A percentile compares a stretch with the other conserved stretches of the same genome.
phyloP scores from a whole-genome alignment of 192 early-diverging fungal species.

The Coemansia sp. region DNA sequence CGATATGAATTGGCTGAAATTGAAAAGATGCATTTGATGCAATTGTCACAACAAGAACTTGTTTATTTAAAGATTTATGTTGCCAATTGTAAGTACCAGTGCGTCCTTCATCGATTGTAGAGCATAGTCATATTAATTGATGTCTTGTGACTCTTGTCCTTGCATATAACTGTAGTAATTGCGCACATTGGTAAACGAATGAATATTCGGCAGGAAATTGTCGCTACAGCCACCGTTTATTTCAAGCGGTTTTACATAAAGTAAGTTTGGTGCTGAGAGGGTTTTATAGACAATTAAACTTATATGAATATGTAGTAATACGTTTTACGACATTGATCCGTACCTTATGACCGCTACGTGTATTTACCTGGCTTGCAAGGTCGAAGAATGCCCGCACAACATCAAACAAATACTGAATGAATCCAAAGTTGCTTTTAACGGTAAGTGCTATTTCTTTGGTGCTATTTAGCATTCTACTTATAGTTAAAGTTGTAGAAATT shows the following conservation, averaged over 20 bases:
- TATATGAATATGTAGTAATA: conserved; percentile 59
- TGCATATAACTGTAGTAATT: conserved; percentile 59
- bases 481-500: conserved; percentile 15
- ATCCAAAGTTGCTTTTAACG: conserved; percentile 37
- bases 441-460: conserved; percentile 15
- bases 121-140: too few relatives aligned
- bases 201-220: conserved; percentile 73
- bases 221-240: conserved; percentile 81
- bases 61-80: conserved; percentile 39
- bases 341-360: conserved; percentile 76
- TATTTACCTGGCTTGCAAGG: conserved; percentile 85
- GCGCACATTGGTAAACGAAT: conserved; percentile 68
- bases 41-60: conserved; percentile 25
- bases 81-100: conserved; percentile 25
- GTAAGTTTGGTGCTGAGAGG: conserved; percentile 46
- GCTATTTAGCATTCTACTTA: not conserved
- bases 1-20: conserved; percentile 44
- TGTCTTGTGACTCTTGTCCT: conserved; percentile 7
- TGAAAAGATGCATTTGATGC: conserved; percentile 20
- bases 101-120: not conserved
- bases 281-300: not conserved
- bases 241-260: conserved; percentile 89
- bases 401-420: conserved; percentile 56
- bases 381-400: conserved; percentile 76
- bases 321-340: conserved; percentile 70